phyloP scores from a whole-genome alignment of 257 asterid species.

The Striga asiatica region DNA sequence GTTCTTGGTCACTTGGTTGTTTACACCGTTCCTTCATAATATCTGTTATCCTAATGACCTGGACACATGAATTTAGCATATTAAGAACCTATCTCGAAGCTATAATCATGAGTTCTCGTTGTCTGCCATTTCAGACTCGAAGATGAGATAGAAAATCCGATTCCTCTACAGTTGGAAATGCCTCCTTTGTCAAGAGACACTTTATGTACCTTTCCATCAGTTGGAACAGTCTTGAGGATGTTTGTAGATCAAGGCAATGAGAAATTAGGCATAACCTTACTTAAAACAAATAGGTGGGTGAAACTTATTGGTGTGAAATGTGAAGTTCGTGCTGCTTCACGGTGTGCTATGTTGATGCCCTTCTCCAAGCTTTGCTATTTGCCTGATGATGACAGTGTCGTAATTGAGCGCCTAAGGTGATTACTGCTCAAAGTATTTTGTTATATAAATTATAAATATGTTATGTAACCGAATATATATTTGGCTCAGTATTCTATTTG shows the following conservation, averaged over 20 bases:
- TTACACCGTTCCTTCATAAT: not conserved
- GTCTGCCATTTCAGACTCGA: constrained; percentile 43
- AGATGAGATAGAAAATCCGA: constrained; percentile 51
- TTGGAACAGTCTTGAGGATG: constrained; percentile 76
- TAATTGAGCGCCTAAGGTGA: constrained; percentile 47
- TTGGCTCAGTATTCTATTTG: not conserved
- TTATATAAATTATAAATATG: not conserved
- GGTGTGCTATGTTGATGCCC: constrained; percentile 63
- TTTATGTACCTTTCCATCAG: constrained; percentile 56
- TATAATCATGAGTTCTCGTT: constrained; percentile 7
- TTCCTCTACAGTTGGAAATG: constrained; percentile 51
- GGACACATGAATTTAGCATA: constrained; percentile 1
- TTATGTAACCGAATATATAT: not conserved
- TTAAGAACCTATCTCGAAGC: not conserved
- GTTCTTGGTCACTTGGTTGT: no score
- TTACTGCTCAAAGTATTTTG: constrained; percentile 19
- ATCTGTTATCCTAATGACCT: not conserved
- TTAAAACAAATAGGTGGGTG: constrained; percentile 62
- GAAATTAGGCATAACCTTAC: constrained; percentile 34
- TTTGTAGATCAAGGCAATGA: constrained; percentile 27
- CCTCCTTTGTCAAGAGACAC: constrained; percentile 49
- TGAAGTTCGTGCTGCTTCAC: constrained; percentile 37
- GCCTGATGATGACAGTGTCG: constrained; percentile 42
- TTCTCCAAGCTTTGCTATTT: constrained; percentile 52
- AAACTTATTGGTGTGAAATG: constrained; percentile 38